Evolutionary conservation across 2,329 filamentous ascomycete genomes (phyloP).

Genomic region (Dactylellina drechsleri): DNA sequence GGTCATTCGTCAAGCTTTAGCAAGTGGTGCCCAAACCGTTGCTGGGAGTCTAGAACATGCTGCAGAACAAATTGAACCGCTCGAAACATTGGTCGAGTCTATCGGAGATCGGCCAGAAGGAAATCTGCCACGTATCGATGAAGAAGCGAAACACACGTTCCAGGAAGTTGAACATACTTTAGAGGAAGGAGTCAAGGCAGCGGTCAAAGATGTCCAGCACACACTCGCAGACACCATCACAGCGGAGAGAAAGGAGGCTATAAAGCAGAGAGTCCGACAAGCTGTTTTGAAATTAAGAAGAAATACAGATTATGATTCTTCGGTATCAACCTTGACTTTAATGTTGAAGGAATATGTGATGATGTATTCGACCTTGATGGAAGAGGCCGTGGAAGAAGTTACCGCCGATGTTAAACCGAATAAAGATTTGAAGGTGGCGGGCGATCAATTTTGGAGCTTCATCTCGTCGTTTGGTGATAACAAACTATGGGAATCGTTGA

Average conservation of each 20-base stretch:
- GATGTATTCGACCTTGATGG: conserved; percentile 77
- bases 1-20: conserved; percentile 83
- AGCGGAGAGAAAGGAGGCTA: conserved; percentile 71
- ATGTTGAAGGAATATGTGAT: conserved; percentile 81
- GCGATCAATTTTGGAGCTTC: conserved; percentile 82
- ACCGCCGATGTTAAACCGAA: conserved; percentile 78
- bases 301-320: conserved; percentile 83
- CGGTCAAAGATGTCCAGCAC: conserved; percentile 63
- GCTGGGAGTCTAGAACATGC: conserved; percentile 79
- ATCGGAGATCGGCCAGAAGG: conserved; percentile 65
- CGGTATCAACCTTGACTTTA: conserved; percentile 79
- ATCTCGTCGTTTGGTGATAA: conserved; percentile 80
- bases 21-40: conserved; percentile 82
- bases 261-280: conserved; percentile 79
- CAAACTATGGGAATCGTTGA: conserved; percentile 78
- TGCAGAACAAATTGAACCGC: conserved; percentile 77
- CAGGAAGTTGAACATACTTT: conserved; percentile 64
- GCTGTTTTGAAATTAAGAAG: conserved; percentile 78
- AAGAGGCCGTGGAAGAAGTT: conserved; percentile 73
- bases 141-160: conserved; percentile 61
- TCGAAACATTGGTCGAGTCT: conserved; percentile 66
- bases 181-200: conserved; percentile 63
- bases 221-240: conserved; percentile 64
- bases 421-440: conserved; percentile 76
- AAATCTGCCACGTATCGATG: conserved; percentile 65